These are phyloP conservation scores for Luzula sylvatica DNA, from an alignment of 176 grass and related monocot genomes.

Conservation along the genomic window DNA sequence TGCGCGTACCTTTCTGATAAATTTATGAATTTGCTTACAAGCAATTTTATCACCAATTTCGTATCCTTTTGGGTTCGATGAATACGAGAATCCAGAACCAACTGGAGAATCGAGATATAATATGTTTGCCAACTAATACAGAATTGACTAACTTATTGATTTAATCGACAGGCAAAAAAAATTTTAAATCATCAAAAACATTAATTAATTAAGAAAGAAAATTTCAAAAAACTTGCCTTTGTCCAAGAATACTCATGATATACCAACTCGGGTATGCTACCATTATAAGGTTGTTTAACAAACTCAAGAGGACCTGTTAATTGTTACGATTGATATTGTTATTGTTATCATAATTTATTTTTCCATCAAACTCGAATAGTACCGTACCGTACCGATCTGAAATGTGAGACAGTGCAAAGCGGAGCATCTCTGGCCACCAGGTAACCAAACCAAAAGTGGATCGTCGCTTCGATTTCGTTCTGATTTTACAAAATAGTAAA, in stretches of 20 bases:
- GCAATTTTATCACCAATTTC: slow-evolving; percentile 28
- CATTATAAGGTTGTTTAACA: slow-evolving; percentile 21
- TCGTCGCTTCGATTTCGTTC: slow-evolving; percentile 35
- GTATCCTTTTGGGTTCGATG: slow-evolving; percentile 27
- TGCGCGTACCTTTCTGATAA: slow-evolving; percentile 16
- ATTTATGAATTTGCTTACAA: slow-evolving; percentile 30
- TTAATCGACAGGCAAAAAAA: background rate
- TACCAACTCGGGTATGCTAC: slow-evolving; percentile 21
- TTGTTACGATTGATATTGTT: background rate
- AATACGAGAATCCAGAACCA: slow-evolving; percentile 54
- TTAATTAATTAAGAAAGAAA: no score
- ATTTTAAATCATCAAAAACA: background rate
- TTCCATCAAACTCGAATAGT: no score
- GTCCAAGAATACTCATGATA: slow-evolving; percentile 36
- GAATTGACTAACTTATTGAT: background rate
- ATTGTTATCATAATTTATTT: no score
- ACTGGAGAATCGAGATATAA: slow-evolving; percentile 57
- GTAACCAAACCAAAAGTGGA: slow-evolving; percentile 27
- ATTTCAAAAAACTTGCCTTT: slow-evolving; percentile 9
- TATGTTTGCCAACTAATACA: slow-evolving; percentile 32
- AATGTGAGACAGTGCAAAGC: slow-evolving; percentile 14
- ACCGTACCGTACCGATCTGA: slow-evolving; percentile 28
- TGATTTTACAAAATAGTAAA: slow-evolving; percentile 60
- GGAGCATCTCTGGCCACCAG: slow-evolving; percentile 30
- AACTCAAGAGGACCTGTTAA: slow-evolving; percentile 32